Conservation (phyloP, 495 filamentous ascomycete species). For the Neurospora intermedia region DNA sequence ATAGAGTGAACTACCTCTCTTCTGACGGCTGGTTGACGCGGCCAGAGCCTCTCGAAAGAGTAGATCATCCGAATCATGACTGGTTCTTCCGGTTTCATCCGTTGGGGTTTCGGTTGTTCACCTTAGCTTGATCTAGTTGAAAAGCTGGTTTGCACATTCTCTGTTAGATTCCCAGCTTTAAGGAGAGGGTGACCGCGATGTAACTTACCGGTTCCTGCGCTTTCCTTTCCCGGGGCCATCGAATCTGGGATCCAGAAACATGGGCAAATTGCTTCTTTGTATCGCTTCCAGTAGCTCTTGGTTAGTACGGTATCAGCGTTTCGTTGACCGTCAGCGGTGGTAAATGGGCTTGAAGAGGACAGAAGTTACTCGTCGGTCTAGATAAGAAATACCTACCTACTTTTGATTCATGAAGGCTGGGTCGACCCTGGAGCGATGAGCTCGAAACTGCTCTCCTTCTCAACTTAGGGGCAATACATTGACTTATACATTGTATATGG, state of each 20-base stretch:
- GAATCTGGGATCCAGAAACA: not conserved
- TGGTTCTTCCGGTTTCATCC: not conserved
- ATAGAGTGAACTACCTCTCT: not conserved
- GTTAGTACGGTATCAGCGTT: not conserved
- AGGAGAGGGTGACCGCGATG: not conserved
- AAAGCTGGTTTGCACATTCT: not conserved
- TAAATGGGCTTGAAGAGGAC: not conserved
- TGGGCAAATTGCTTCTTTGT: not conserved
- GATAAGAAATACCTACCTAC: not conserved
- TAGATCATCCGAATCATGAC: not conserved
- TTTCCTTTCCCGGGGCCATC: not conserved
- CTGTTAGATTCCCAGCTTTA: not conserved
- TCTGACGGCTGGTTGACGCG: not conserved
- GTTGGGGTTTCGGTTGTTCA: too few species aligned
- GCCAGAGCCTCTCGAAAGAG: not conserved
- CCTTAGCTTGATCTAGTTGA: not conserved
- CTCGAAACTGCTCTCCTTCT: too few species aligned
- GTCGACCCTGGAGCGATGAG: too few species aligned
- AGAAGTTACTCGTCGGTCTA: not conserved
- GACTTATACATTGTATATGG: too few species aligned
- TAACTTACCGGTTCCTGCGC: not conserved
- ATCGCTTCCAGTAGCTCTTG: not conserved
- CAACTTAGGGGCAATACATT: too few species aligned
- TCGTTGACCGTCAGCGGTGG: not conserved
- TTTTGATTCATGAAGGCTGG: not conserved